These are phyloP conservation scores for Rhodotorula sp. DNA, from an alignment of 1,284 basidiomycete species.

Conservation along the genomic window DNA sequence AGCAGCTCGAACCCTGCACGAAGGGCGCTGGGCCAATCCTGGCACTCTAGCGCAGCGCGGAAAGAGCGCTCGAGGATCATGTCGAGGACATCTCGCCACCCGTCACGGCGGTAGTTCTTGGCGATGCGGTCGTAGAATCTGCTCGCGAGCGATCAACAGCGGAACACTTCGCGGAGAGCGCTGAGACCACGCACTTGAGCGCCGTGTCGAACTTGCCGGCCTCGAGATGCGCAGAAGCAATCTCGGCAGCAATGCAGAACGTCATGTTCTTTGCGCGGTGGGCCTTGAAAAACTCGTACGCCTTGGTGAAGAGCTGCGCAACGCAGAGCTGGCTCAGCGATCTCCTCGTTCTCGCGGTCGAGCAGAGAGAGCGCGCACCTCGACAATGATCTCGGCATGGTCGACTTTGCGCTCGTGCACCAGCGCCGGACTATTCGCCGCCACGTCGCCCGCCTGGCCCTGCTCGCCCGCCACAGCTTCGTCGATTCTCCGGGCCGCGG, in stretches of 20 bases:
- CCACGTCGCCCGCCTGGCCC: too few species aligned
- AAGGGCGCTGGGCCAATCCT: conserved; percentile 71
- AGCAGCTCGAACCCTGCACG: conserved; percentile 77
- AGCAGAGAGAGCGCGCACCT: conserved; percentile 57
- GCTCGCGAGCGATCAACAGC: neutral
- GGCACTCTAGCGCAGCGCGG: conserved; percentile 70
- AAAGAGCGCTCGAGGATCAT: conserved; percentile 76
- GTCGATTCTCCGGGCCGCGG: conserved; percentile 48
- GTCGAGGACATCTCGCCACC: conserved; percentile 69
- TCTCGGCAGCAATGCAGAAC: conserved; percentile 78
- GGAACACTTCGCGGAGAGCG: neutral
- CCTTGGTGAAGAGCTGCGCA: conserved; percentile 78
- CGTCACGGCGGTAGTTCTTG: conserved; percentile 75
- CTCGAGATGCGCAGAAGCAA: conserved; percentile 76
- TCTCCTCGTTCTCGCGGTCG: neutral
- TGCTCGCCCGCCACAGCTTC: conserved; percentile 40
- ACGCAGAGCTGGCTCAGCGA: too few species aligned
- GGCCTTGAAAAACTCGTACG: conserved; percentile 85
- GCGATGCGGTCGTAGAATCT: conserved; percentile 88
- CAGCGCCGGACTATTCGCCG: conserved; percentile 53
- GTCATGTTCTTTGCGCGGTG: conserved; percentile 69
- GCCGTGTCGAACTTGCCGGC: conserved; percentile 79
- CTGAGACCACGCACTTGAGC: conserved; percentile 61
- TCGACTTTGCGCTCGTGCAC: conserved; percentile 86
- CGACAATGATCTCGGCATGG: conserved; percentile 74